These are phyloP conservation scores for Umbelopsis ramanniana DNA, from an alignment of 192 early-diverging fungal genomes.

Conservation along the genomic window DNA sequence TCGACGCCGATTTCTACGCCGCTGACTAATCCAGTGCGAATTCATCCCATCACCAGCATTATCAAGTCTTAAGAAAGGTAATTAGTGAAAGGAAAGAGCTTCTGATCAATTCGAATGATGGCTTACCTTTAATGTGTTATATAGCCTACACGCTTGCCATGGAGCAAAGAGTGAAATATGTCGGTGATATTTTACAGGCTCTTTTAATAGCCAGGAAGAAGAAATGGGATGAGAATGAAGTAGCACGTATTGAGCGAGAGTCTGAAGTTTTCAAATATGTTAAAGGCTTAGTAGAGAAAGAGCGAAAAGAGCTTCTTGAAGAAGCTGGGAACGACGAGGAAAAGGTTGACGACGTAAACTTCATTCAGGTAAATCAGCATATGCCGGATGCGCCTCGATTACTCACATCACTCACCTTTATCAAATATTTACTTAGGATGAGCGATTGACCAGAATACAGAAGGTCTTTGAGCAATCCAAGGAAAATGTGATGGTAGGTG, in stretches of 20 bases:
- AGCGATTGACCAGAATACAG: conserved; percentile 40
- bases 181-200: conserved; percentile 65
- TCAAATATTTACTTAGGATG: conserved; percentile 36
- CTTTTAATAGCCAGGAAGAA: conserved; percentile 66
- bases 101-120: background rate
- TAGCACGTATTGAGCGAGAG: conserved; percentile 53
- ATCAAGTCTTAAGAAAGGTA: conserved; percentile 47
- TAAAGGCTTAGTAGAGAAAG: conserved; percentile 59
- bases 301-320: conserved; percentile 50
- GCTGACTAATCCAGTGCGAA: background rate
- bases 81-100: background rate
- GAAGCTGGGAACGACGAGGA: conserved; percentile 25
- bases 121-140: background rate
- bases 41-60: conserved; percentile 35
- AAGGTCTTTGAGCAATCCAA: conserved; percentile 58
- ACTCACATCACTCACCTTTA: background rate
- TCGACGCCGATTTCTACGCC: background rate
- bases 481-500: conserved; percentile 42
- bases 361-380: conserved; percentile 28
- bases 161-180: conserved; percentile 58
- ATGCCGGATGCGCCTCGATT: background rate
- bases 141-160: conserved; percentile 67
- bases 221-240: conserved; percentile 72
- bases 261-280: conserved; percentile 69
- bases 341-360: conserved; percentile 30